Evolutionary conservation across 2,329 filamentous ascomycete species (phyloP), one percentile per base, ranked within the genome.

Genomic region (Neophaeococcomyces mojaviensis): DNA sequence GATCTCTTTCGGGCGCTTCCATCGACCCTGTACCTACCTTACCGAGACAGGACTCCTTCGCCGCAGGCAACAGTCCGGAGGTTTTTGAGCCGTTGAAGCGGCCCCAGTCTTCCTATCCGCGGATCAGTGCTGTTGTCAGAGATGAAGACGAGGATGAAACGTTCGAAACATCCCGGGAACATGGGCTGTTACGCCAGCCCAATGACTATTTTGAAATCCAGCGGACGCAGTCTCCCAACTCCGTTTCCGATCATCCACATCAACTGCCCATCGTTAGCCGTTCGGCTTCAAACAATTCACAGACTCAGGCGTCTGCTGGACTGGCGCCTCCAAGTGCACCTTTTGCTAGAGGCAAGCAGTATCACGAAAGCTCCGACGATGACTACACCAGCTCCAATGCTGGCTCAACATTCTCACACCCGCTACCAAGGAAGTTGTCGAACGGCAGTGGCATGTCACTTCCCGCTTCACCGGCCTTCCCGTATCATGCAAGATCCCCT

Each of bases 41-140:
- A 58, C 72, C 51, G 64, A 73, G 13, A 58, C 73, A 16, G 73
- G 64, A 50, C 49, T 51, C 63, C 33, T 63, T 63, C 36, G 49
- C 48, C 10, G 42, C 53, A 13, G 58, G 58, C 30, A 58, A 38
- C 41, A 61, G 56, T 28, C 61, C 64, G 5, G 66, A 68, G 38
- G 52, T 70, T 24, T 67, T 68, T 49, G 65, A 71, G 33, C 70
- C 69, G 7, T 62, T 61, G 28, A 66, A 70, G 46, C 76, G 86
- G 46, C 86, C 85, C 2, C 70, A 77, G 51, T 89, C 86, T 3
- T 81, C 87, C 71, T 82, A 89, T 57, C 84, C 85, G 19, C 77
- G 81, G 22, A 78, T 89, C 69, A 87, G 84, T 61, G 76, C 74
- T 19, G 56, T 76, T 24, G 76, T 78, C 9, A 56, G 59, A 44